Evolutionary conservation across 768 basidiomycete genomes (phyloP).

Genomic region (Xerocomellus intermedius): DNA sequence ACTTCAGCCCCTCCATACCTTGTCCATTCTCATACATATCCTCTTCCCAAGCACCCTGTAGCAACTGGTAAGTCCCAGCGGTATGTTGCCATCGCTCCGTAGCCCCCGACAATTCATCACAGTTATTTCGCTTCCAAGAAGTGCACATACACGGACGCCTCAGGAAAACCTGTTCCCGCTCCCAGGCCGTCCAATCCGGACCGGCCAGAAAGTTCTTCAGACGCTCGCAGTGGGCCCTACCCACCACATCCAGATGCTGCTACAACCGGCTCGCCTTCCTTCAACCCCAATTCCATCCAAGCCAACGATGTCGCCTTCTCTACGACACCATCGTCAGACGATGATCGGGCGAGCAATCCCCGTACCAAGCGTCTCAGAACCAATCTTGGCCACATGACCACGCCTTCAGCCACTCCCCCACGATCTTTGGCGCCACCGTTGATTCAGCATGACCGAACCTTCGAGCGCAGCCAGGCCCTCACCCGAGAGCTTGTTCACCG

Average conservation of each 20-base stretch:
- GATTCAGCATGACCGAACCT: slow-evolving; percentile 40
- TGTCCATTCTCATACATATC: slow-evolving; percentile 2
- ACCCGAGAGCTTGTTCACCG: slow-evolving; percentile 75
- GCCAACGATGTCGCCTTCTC: slow-evolving; percentile 12
- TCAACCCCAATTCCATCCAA: slow-evolving; percentile 6
- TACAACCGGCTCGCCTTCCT: slow-evolving; percentile 14
- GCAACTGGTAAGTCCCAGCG: slow-evolving; percentile 60
- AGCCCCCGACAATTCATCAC: slow-evolving; percentile 10
- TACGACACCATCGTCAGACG: slow-evolving; percentile 31
- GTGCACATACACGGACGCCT: slow-evolving; percentile 78
- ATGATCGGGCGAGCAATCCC: slow-evolving; percentile 39
- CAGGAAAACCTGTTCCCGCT: slow-evolving; percentile 78
- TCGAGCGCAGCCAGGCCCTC: slow-evolving; percentile 57
- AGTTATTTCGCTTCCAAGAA: slow-evolving; percentile 81
- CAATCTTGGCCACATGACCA: slow-evolving; percentile 38
- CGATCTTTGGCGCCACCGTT: slow-evolving; percentile 37
- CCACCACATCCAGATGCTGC: slow-evolving; percentile 17
- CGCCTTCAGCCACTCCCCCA: slow-evolving; percentile 27
- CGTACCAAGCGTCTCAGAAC: slow-evolving; percentile 55
- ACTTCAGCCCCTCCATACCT: slow-evolving; percentile 2
- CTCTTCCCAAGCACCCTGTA: slow-evolving; percentile 60
- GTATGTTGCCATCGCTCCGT: background rate
- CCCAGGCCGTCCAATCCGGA: slow-evolving; percentile 52
- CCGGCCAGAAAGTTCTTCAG: slow-evolving; percentile 26
- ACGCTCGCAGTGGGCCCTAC: slow-evolving; percentile 22